phyloP scores from a whole-genome alignment of 2,329 filamentous ascomycete species.

The Fusarium sororula region DNA sequence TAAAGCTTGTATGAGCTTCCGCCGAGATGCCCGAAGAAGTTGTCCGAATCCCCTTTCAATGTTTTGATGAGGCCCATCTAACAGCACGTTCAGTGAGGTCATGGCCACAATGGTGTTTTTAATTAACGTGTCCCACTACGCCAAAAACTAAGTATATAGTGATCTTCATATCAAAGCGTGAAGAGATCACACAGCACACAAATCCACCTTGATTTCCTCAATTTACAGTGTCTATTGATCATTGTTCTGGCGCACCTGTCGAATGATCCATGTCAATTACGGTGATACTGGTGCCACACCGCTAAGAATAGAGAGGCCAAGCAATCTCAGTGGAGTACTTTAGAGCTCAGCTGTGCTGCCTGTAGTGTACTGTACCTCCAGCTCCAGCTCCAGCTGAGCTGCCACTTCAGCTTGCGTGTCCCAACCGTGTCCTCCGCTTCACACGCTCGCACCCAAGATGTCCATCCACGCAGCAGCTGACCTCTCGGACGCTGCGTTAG shows the following conservation, averaged over 20 bases:
- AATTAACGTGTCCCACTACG: neutral
- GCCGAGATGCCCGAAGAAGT: neutral
- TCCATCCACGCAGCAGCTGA: constrained; percentile 44
- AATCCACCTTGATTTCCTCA: neutral
- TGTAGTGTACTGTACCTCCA: neutral
- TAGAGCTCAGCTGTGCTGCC: neutral
- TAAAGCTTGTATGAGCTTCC: neutral
- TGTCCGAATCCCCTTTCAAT: too few species aligned
- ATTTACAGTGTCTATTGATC: neutral
- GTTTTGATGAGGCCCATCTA: neutral
- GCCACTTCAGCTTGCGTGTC: constrained; percentile 22
- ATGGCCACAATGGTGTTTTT: neutral
- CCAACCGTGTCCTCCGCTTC: constrained; percentile 25
- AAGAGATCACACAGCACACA: too few species aligned
- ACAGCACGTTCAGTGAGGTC: neutral
- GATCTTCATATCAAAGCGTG: neutral
- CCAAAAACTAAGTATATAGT: neutral
- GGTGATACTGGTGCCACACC: neutral
- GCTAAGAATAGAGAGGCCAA: constrained; percentile 22
- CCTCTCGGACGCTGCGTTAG: constrained; percentile 48
- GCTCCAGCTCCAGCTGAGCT: neutral
- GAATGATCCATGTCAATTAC: neutral
- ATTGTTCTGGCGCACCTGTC: neutral
- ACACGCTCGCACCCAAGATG: constrained; percentile 22
- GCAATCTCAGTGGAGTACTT: constrained; percentile 24